phyloP scores from a whole-genome alignment of 2,329 filamentous ascomycete genomes.

The Scedosporium apiospermum region DNA sequence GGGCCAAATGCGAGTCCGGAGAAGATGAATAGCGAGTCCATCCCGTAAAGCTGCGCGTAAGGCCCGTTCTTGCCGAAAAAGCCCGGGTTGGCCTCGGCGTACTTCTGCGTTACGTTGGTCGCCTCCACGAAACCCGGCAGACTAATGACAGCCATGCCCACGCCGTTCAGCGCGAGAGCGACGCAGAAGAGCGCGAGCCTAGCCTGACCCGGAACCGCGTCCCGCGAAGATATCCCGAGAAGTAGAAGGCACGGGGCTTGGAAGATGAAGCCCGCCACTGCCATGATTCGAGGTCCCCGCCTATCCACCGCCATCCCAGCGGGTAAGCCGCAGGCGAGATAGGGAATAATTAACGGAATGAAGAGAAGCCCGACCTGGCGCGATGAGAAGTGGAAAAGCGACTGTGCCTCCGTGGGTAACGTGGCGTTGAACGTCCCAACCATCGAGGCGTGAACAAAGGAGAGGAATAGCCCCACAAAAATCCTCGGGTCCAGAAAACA shows the following conservation, averaged over 20 bases:
- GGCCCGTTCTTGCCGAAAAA: conserved; percentile 10
- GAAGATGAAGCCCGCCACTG: neutral
- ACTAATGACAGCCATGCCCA: neutral
- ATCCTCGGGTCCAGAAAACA: neutral
- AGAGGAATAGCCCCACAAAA: neutral
- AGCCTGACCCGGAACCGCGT: neutral
- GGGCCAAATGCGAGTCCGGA: neutral
- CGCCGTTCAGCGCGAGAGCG: neutral
- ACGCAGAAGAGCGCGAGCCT: neutral
- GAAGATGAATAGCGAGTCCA: neutral
- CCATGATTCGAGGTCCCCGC: neutral
- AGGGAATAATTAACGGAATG: neutral
- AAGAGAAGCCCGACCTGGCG: neutral
- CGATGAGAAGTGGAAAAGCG: neutral
- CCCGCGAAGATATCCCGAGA: neutral
- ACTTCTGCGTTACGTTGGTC: conserved; percentile 4
- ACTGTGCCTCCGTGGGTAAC: neutral
- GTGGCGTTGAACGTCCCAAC: neutral
- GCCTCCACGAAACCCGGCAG: conserved; percentile 7
- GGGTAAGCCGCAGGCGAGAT: neutral
- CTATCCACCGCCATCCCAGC: neutral
- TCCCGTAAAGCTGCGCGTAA: conserved; percentile 9
- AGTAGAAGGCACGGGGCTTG: neutral
- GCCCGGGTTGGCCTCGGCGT: conserved; percentile 7
- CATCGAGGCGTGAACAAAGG: neutral